Evolutionary conservation across 73 alveolate species (phyloP), one percentile per base, ranked within the genome.

Genomic region (Stentor coeruleus): DNA sequence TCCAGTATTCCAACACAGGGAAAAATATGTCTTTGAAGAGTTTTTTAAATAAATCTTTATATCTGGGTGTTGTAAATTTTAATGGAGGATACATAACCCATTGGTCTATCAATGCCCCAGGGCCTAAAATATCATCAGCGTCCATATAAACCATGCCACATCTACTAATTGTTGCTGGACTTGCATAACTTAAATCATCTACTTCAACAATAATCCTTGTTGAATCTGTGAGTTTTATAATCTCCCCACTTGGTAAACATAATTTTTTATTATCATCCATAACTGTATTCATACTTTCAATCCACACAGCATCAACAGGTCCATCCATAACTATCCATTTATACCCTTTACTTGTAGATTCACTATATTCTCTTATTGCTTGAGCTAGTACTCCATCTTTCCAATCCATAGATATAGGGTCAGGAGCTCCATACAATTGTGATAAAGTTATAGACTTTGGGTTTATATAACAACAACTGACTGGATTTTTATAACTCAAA

Each of bases 241-340:
- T 97, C 83, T 97, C 99, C 15, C 99, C 99, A 83, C 95, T 94
- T 59, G 98, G 89, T 55, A 97, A 82, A 81, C 99, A 97, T 31
- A 97, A 89, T 58, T 97, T 97, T 85, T 96, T 97, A 84, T 94
- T 93, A 86, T 97, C 99, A 91, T 97, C 99, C 35, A 97, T 91
- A 33, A 97, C 99, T 33, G 99, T 96, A 87, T 97, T 97, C 95
- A 97, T 91, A 76, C 96, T 97, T 93, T 97, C 99, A 3, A 97
- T 96, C 99, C 99, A 97, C 77, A 94, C 88, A 35, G 99, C 98
- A 97, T 75, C 83, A 35, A 97, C 99, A 31, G 99, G 99, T 3
- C 99, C 99, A 95, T 97, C 99, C 59, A 97, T 82, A n/a, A 96
- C 85, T 14, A 97, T 94, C 99, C 99, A 97, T 84, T 92, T 91